phyloP scores from a whole-genome alignment of 1,284 basidiomycete genomes.

The Inonotus obliquus region DNA sequence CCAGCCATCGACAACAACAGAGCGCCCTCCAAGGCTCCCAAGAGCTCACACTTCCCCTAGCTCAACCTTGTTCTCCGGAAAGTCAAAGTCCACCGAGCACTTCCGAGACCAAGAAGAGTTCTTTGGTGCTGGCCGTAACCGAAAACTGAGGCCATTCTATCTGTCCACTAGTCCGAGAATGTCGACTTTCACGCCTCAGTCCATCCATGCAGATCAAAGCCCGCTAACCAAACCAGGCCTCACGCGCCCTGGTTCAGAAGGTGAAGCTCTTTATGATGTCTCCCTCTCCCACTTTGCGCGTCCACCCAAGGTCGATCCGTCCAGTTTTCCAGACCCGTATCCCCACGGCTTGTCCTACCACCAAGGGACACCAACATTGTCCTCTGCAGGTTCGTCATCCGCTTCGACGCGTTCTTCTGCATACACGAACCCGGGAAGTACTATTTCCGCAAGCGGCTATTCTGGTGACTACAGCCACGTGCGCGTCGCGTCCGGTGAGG shows the following conservation, averaged over 20 bases:
- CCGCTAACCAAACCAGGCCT: background rate
- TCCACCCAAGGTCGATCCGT: constrained; percentile 53
- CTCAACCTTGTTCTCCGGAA: background rate
- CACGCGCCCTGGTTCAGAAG: constrained; percentile 31
- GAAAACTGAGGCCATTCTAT: background rate
- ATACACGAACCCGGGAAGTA: constrained; percentile 64
- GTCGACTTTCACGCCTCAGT: constrained; percentile 5
- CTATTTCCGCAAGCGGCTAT: constrained; percentile 29
- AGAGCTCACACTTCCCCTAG: background rate
- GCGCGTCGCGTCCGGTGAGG: constrained; percentile 54
- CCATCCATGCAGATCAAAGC: constrained; percentile 2
- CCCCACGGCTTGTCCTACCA: constrained; percentile 32
- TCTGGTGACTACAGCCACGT: constrained; percentile 60
- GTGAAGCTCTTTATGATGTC: constrained; percentile 37
- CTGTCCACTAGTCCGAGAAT: constrained; percentile 1
- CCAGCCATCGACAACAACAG: constrained; percentile 8
- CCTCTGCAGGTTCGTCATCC: constrained; percentile 62
- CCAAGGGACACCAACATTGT: constrained; percentile 50
- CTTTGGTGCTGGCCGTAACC: constrained; percentile 8
- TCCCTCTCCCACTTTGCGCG: constrained; percentile 38
- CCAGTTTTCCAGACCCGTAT: constrained; percentile 53
- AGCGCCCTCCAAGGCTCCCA: background rate
- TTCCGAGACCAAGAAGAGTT: constrained; percentile 12
- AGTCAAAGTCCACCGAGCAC: constrained; percentile 2
- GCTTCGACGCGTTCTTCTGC: constrained; percentile 72